These are phyloP conservation scores for Brassica carinata DNA, from an alignment of 345 rosid species.

Conservation along the genomic window DNA sequence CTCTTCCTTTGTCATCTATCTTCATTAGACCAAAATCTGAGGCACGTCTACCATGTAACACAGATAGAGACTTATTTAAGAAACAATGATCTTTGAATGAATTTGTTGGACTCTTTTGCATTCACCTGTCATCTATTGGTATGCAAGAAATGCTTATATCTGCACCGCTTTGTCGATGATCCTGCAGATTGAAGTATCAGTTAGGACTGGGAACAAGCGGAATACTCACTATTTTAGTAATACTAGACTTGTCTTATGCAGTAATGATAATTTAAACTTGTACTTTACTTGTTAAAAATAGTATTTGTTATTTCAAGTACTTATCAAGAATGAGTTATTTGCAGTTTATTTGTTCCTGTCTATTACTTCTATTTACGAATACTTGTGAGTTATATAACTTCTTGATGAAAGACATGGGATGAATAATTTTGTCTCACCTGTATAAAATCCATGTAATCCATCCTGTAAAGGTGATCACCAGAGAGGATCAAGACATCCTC, in stretches of 20 bases:
- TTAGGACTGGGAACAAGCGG: too few species aligned
- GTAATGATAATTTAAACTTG: too few species aligned
- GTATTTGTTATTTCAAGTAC: background rate
- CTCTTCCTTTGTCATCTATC: slow-evolving; percentile 84
- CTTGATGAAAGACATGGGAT: background rate
- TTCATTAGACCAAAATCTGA: slow-evolving; percentile 94
- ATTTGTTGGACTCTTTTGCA: background rate
- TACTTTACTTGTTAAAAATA: too few species aligned
- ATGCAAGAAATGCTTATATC: slow-evolving; percentile 84
- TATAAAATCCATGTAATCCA: slow-evolving; percentile 95
- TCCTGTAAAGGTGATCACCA: slow-evolving; percentile 90
- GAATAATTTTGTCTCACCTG: slow-evolving; percentile 49
- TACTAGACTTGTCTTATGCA: too few species aligned
- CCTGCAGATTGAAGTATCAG: slow-evolving; percentile 49
- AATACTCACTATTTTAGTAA: too few species aligned
- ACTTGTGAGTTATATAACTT: background rate
- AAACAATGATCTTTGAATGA: slow-evolving; percentile 29
- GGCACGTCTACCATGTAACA: slow-evolving; percentile 76
- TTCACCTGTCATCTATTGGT: slow-evolving; percentile 77
- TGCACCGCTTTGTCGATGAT: slow-evolving; percentile 88
- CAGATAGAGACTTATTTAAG: slow-evolving; percentile 21
- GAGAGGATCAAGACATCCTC: slow-evolving; percentile 92
- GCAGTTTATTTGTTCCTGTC: too few species aligned
- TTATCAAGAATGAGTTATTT: too few species aligned
- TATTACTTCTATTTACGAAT: too few species aligned